Evolutionary conservation across 2,329 filamentous ascomycete genomes (phyloP).

Genomic region (Fonsecaea pugnacius): DNA sequence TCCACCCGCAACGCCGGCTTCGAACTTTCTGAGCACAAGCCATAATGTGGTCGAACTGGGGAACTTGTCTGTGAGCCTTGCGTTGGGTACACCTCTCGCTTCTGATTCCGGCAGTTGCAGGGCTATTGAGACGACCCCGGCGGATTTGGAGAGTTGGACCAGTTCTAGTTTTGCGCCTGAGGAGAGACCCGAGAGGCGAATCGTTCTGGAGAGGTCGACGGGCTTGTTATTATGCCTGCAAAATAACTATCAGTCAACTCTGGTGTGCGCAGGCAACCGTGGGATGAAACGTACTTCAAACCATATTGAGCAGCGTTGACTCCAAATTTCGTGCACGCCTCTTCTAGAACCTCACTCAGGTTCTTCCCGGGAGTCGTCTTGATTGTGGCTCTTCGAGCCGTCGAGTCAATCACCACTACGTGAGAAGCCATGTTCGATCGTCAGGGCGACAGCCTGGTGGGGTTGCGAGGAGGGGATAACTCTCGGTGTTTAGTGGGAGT

Average conservation of each 20-base stretch:
- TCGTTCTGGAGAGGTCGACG: slow-evolving; percentile 81
- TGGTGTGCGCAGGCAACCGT: neutral
- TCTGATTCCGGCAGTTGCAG: slow-evolving; percentile 79
- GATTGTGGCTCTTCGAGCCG: slow-evolving; percentile 75
- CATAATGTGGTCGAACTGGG: slow-evolving; percentile 86
- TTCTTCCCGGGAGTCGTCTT: slow-evolving; percentile 83
- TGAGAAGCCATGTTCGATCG: slow-evolving; percentile 74
- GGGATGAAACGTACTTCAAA: slow-evolving; percentile 67
- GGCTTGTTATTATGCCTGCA: slow-evolving; percentile 78
- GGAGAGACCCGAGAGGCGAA: slow-evolving; percentile 78
- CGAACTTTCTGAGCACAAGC: slow-evolving; percentile 87
- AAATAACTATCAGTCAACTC: neutral
- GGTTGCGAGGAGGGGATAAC: slow-evolving; percentile 5
- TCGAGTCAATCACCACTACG: slow-evolving; percentile 83
- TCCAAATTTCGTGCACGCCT: slow-evolving; percentile 83
- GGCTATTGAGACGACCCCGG: slow-evolving; percentile 84
- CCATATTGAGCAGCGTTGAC: slow-evolving; percentile 73
- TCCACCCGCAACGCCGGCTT: slow-evolving; percentile 70
- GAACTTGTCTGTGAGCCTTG: slow-evolving; percentile 80
- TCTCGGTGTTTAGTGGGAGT: neutral
- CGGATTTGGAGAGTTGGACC: slow-evolving; percentile 81
- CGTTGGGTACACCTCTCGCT: slow-evolving; percentile 63
- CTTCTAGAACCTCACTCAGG: slow-evolving; percentile 80
- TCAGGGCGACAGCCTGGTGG: slow-evolving; percentile 18
- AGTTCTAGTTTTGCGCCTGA: slow-evolving; percentile 92